Conservation (phyloP, 176 grass and related monocot species). For the Carex myosuroides region DNA sequence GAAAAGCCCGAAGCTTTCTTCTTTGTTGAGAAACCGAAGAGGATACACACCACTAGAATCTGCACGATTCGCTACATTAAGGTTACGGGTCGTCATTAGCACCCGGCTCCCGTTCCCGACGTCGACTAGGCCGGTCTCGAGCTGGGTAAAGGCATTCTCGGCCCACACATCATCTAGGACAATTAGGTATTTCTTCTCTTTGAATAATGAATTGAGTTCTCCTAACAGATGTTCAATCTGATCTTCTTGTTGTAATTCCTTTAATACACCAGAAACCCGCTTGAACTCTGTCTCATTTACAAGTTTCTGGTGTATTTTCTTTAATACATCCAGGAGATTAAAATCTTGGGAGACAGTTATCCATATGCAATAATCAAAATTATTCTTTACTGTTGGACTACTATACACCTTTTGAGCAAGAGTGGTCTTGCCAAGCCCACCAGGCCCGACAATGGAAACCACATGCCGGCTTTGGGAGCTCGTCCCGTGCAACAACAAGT, state of each 20-base stretch:
- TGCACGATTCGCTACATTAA: background rate
- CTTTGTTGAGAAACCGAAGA: background rate
- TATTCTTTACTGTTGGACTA: background rate
- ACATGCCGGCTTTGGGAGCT: background rate
- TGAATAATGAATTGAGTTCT: background rate
- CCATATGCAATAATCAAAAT: conserved; percentile 6
- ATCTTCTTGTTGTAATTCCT: background rate
- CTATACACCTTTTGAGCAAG: conserved; percentile 1
- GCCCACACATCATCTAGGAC: conserved; percentile 20
- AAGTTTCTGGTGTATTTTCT: background rate
- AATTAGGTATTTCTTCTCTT: conserved; percentile 1
- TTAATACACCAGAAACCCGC: background rate
- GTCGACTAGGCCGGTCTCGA: background rate
- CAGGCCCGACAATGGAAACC: conserved; percentile 14
- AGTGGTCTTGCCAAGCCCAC: conserved; percentile 24
- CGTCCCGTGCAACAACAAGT: background rate
- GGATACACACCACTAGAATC: background rate
- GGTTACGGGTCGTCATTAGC: conserved; percentile 1
- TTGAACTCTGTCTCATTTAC: background rate
- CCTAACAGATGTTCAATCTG: background rate
- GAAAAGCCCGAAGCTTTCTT: conserved; percentile 7
- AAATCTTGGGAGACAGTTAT: background rate
- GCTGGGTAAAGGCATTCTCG: background rate
- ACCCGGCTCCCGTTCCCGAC: background rate
- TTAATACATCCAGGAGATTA: background rate